Evolutionary conservation across 2,329 filamentous ascomycete species (phyloP), one percentile per base, ranked within the genome.

Genomic region (Claviceps fusiformis): DNA sequence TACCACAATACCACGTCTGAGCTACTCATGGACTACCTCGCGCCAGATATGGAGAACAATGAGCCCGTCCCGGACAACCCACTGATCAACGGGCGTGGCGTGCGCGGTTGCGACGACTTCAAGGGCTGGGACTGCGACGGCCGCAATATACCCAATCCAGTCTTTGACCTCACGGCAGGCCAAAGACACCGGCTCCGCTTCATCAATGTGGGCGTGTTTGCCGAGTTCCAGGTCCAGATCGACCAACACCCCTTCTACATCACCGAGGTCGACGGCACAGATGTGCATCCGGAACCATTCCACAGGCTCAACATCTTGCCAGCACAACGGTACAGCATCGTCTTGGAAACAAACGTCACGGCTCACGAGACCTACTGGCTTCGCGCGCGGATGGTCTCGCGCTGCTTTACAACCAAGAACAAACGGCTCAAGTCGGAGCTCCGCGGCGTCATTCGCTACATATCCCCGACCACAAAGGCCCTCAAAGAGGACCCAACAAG

Each of bases 191-290:
- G 83, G 47, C 69, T 89, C 51, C 79, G 85, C 15, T 75, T 89
- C 59, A 73, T 87, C 59, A 89, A 89, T 58, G 78, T 84, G 9
- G 86, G 82, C 11, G 83, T 82, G 0, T 87, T 87, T 62, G 83
- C 84, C 2, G 82, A 82, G 63, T 86, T 89, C 58, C 85, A 89
- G 62, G 75, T 89, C 33, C 82, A 81, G 63, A 74, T 89, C 49
- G 86, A 89, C 59, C 78, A 80, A 52, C 86, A 89, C 60, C 65
- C 72, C 0, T 81, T 86, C 65, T 72, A 71, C 39, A 71, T 89
- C 49, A 81, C 85, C 10, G 86, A 89, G 64, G 81, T 86, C 0
- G 86, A 89, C 62, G 86, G 85, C 17, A 81, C 83, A 1, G 78
- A 81, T 41, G 79, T 87, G 1, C 74, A 81, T 56, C 82, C 85